Percentiles rank a stretch among this genome's conserved stretches.
Conservation (phyloP, 352 stramenopile genomes). For the Globisporangium solare region DNA sequence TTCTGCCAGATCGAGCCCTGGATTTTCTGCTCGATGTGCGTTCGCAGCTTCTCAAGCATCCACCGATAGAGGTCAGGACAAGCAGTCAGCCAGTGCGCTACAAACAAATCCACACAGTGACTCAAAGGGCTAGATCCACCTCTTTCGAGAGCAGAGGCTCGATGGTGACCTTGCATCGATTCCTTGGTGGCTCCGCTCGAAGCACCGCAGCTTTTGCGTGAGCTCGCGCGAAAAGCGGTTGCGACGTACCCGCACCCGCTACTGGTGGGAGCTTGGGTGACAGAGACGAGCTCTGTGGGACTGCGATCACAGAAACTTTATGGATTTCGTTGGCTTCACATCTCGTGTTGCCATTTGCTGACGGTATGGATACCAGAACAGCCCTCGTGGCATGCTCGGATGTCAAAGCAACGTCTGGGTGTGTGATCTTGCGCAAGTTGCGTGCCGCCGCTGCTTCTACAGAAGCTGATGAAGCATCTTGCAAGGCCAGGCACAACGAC, state of each 20-base stretch:
- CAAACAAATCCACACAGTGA: not conserved
- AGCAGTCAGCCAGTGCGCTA: not conserved
- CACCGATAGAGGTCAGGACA: conserved; percentile 3
- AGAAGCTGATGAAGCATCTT: not conserved
- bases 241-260: not conserved
- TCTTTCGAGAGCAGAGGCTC: conserved; percentile 9
- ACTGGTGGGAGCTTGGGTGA: conserved; percentile 1
- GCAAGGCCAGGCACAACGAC: not conserved
- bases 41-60: conserved; percentile 33
- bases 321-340: not conserved
- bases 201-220: conserved; percentile 1
- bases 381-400: not conserved
- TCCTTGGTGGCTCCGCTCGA: not conserved
- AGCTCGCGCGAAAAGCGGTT: not conserved
- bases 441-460: not conserved
- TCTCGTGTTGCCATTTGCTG: not conserved
- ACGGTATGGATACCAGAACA: not conserved
- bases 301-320: not conserved
- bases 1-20: conserved; percentile 50
- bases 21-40: conserved; percentile 36
- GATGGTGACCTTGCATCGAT: not conserved
- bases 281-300: not conserved
- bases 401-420: conserved; percentile 3
- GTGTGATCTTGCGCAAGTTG: not conserved
- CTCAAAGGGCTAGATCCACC: not conserved